Base-by-base conservation (phyloP, 371 early-diverging fungal species). In the Mortierella sp. region DNA sequence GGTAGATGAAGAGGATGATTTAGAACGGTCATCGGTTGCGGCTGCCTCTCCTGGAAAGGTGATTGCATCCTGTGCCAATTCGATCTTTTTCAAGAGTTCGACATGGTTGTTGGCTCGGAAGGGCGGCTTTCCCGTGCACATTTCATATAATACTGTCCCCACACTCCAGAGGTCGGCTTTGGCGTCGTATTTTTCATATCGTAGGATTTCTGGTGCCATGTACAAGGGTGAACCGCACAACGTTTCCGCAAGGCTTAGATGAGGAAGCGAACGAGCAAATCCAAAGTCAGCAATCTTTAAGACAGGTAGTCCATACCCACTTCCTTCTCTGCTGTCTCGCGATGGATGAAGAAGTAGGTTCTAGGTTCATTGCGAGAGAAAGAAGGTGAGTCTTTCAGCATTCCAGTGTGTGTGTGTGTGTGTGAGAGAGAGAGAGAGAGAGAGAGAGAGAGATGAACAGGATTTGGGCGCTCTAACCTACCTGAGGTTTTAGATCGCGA, bases 131-230 rank as follows among this genome's bases (percentile, higher is more conserved):
- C 99, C 97, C 1, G 93, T 89, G 57, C 94, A 82, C 91, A 97
- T 94, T 81, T 99, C 99, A 77, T 95, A 98, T 0, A 96, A 75
- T 4, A 99, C 96, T 9, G 96, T 93, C 1, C 99, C 99, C 9
- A 99, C 90, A 64, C 95, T 95, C 99, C 99, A 99, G 26, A 99
- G 80, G 81, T 99, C 99, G 0, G 96, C 97, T 74, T 93, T 94
- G 21, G 97, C 96, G 50, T 95, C 95, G 74, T 98, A 98, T 57
- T 91, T 94, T 75, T 96, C 93, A 59, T 95, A 94, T 12, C 93
- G 90, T 26, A 98, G 82, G 25, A 98, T 97, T 79, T 98, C 98
- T 5, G 98, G 98, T 0, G 97, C 98, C 98, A 98, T 98, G 76
- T 98, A 98, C 16, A 98, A 84, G 29, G 92, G 98, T 18, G 97